A percentile compares a stretch with the other conserved stretches of the same genome.
phyloP scores from a whole-genome alignment of 1,284 basidiomycete genomes.

The Cryptococcus sp. region DNA sequence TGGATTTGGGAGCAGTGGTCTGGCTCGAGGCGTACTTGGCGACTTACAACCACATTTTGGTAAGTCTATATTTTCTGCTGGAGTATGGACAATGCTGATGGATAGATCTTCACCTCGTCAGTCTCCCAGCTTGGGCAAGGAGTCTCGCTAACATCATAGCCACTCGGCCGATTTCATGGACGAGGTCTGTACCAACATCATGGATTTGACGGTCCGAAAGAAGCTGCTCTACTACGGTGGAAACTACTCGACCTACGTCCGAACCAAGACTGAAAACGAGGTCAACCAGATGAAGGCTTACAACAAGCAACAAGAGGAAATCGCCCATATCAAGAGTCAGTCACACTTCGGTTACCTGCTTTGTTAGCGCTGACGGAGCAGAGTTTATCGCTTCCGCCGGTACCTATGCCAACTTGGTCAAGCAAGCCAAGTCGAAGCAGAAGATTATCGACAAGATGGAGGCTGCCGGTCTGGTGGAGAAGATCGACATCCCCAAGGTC shows the following conservation, averaged over 20 bases:
- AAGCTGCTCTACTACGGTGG: constrained; percentile 83
- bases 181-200: constrained; percentile 92
- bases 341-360: neutral
- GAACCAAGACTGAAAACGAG: constrained; percentile 95
- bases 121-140: constrained; percentile 7
- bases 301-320: constrained; percentile 96
- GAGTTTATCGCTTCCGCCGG: constrained; percentile 95
- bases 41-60: constrained; percentile 97
- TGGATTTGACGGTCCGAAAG: constrained; percentile 71
- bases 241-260: constrained; percentile 95
- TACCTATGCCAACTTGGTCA: constrained; percentile 97
- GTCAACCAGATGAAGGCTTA: constrained; percentile 99
- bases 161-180: constrained; percentile 99
- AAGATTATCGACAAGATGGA: constrained; percentile 99
- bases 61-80: constrained; percentile 36
- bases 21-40: constrained; percentile 98
- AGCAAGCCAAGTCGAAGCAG: constrained; percentile 98
- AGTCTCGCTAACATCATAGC: constrained; percentile 51
- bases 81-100: neutral
- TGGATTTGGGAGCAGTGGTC: constrained; percentile 95
- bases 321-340: constrained; percentile 85
- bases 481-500: constrained; percentile 66
- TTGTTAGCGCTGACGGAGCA: constrained; percentile 32
- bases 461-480: constrained; percentile 94
- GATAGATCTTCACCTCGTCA: constrained; percentile 32